Evolutionary conservation across 768 basidiomycete species (phyloP), one percentile per base, ranked within the genome.

Genomic region (Boletales sp.): DNA sequence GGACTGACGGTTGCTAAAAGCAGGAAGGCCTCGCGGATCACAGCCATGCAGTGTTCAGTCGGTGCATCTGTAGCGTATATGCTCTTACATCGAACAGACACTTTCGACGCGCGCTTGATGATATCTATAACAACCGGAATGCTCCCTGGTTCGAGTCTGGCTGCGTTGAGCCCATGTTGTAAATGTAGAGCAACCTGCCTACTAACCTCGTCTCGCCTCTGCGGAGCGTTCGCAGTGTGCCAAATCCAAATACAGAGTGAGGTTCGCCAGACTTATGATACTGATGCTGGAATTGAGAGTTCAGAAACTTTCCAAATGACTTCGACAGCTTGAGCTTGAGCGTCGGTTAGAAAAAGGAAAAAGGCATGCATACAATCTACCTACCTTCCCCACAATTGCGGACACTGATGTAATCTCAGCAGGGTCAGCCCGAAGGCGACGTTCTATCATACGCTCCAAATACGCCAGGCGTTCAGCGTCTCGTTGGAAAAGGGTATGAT

Each of bases 401-500:
- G 56, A 49, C 10, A 49, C 34, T 36, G 52, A 55, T 19, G 34
- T 15, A 15, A 54, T 54, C 15, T 38, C 44, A 38, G 41, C 37
- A 32, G 60, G 56, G 0, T 56, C 52, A 6, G 49, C 36, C 41
- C 41, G 35, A 32, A 63, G 41, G 36, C 41, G 47, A 44, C 32
- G 56, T 15, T 43, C 52, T 31, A 63, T 34, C 18, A 61, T 32
- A 18, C 56, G 59, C 44, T 72, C 65, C 8, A 80, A 70, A 37
- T 68, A 68, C 36, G 67, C 66, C 41, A 87, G 57, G 17, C 83
- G 61, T 19, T 76, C 74, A 5, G 71, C 54, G 31, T 82, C 77
- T 38, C 68, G 62, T 41, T 51, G 62, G 11, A 81, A 77, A 19
- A 90, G 69, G 12, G 74, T 69, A 38, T 78, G 73, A 55, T 81